Percentiles rank a stretch among this genome's conserved stretches.
Conservation (phyloP, 2,329 filamentous ascomycete genomes). For the Claviceps humidiphila region DNA sequence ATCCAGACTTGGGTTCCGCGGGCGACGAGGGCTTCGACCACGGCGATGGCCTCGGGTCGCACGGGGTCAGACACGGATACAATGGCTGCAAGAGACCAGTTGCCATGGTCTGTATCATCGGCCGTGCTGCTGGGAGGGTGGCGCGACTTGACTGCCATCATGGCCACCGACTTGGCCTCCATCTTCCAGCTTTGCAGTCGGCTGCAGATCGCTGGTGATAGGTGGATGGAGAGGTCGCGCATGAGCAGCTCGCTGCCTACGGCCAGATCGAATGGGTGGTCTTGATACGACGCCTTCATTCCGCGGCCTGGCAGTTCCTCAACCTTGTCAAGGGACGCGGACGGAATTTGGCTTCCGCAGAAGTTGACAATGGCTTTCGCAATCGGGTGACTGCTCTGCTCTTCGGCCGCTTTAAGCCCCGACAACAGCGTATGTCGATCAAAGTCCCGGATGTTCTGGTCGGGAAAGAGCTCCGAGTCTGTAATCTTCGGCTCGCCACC, state of each 20-base stretch:
- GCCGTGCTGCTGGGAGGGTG: conserved; percentile 1
- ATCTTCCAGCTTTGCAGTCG: conserved; percentile 43
- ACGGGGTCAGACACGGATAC: conserved; percentile 74
- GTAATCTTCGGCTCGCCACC: conserved; percentile 60
- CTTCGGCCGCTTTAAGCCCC: conserved; percentile 49
- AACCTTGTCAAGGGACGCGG: conserved; percentile 27
- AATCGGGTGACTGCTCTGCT: conserved; percentile 62
- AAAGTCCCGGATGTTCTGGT: conserved; percentile 10
- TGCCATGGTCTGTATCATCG: background rate
- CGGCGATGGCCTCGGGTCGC: conserved; percentile 53
- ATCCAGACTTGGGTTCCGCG: conserved; percentile 71
- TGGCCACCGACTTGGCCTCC: conserved; percentile 50
- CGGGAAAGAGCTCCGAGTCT: conserved; percentile 30
- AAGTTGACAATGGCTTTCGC: conserved; percentile 56
- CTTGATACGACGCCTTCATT: conserved; percentile 42
- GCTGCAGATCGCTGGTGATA: conserved; percentile 22
- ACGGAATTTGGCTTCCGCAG: conserved; percentile 30
- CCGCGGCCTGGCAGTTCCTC: conserved; percentile 62
- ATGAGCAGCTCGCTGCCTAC: conserved; percentile 66
- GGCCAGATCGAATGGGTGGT: conserved; percentile 35
- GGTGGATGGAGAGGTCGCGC: conserved; percentile 28
- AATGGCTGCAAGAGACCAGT: conserved; percentile 44
- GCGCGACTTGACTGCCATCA: conserved; percentile 34
- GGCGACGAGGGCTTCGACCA: conserved; percentile 51
- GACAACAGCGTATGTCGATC: conserved; percentile 29